Base-by-base conservation (phyloP, 176 grass and related monocot species). In the Raddia distichophylla region DNA sequence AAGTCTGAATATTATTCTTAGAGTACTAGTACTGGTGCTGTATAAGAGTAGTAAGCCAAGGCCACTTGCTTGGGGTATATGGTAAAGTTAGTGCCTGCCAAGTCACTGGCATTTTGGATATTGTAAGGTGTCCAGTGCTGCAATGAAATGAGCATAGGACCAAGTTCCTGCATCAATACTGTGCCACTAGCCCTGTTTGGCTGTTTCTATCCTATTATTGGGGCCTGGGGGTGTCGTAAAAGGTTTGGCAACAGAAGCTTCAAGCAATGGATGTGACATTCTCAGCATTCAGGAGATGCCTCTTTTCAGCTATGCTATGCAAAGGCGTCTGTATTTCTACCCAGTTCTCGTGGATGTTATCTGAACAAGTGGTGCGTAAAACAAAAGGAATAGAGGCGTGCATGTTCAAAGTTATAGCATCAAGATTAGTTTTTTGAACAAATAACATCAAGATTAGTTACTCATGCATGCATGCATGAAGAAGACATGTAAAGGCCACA, bases 131-230 rank as follows among this genome's bases (percentile, higher is more conserved):
- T 53, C 47, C 1, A 48, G 12, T 71, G 63, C 37, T 75, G 53
- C n/a, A 85, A 57, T 6, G 11, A 68, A 47, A 13, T 35, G 6
- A 22, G 27, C 0, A 70, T 47, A 71, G 12, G 57, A 89, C 47
- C 77, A 10, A 64, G 50, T 85, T 85, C 82, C 71, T n/a, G 61
- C 56, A 89, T 85, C 48, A 48, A 76, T 84, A 43, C 87, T 55
- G 33, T 74, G 69, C 54, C 35, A 84, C 76, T 74, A 27, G 62
- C 6, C 44, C 3, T 63, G 2, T 65, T 81, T 40, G 37, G 37
- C 37, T 40, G 37, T 40, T 40, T 40, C 37, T 40, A 5, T 40
- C 27, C 17, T 37, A 81, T 64, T 6, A n/a, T 64, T 64, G 1
- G 37, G 37, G 27, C 27, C 27, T 27, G 27, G 2, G 8, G 66